Conservation (phyloP, 305 asterid genomes). For the Euphrasia arctica region DNA sequence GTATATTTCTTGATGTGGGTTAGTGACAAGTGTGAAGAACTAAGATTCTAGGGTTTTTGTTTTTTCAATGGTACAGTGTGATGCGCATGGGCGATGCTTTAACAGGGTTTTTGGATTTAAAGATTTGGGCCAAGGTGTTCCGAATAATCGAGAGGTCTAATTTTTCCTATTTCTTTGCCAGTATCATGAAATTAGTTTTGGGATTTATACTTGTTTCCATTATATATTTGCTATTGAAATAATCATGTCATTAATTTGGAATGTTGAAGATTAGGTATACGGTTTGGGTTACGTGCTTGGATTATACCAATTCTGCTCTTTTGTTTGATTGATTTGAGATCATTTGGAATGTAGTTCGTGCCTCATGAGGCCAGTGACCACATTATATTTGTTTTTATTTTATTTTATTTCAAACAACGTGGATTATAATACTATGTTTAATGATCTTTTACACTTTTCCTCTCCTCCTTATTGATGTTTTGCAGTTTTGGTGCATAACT, state of each 20-base stretch:
- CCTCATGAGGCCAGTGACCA: background rate
- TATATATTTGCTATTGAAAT: conserved; percentile 18
- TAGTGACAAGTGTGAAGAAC: conserved; percentile 30
- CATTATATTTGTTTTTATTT: background rate
- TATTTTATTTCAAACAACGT: no score
- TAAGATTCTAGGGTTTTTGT: conserved; percentile 36
- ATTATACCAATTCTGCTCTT: conserved; percentile 7
- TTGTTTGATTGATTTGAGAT: conserved; percentile 10
- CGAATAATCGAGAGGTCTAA: conserved; percentile 42
- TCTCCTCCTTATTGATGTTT: background rate
- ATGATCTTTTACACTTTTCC: background rate
- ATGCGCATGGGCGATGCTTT: conserved; percentile 59
- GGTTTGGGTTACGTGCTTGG: conserved; percentile 11
- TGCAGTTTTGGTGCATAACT: background rate
- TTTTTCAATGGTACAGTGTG: conserved; percentile 55
- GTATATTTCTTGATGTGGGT: conserved; percentile 24
- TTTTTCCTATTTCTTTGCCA: conserved; percentile 14
- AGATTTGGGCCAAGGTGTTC: conserved; percentile 34
- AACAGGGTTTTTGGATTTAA: conserved; percentile 48
- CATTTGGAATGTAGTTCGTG: background rate
- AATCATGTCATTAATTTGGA: conserved; percentile 13
- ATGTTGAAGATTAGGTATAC: conserved; percentile 10
- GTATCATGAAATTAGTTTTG: conserved; percentile 11
- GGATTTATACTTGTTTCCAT: background rate
- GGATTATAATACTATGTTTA: background rate